Evolutionary conservation across 805 yeast species (phyloP).

Genomic region (Spathaspora arborariae): DNA sequence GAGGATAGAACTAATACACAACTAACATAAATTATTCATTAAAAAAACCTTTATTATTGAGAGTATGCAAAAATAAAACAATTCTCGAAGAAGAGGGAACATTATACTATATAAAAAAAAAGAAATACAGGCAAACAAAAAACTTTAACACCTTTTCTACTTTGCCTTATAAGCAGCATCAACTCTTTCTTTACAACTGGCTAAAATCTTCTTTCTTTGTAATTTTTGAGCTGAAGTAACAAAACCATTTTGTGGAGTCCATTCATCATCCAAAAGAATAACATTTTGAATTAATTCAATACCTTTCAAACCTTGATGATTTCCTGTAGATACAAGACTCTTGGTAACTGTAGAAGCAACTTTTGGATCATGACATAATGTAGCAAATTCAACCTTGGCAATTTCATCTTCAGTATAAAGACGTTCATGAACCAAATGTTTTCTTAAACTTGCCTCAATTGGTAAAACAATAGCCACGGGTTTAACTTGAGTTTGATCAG

Average conservation of each 20-base stretch:
- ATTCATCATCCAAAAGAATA: constrained; percentile 80
- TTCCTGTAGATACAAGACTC: constrained; percentile 69
- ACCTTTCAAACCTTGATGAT: constrained; percentile 73
- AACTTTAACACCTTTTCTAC: background rate
- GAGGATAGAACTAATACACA: background rate
- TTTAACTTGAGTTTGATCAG: constrained; percentile 82
- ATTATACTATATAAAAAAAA: background rate
- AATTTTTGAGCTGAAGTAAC: constrained; percentile 95
- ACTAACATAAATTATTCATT: background rate
- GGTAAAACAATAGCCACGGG: constrained; percentile 92
- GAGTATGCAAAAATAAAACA: background rate
- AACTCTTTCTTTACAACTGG: constrained; percentile 62
- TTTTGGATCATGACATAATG: constrained; percentile 54
- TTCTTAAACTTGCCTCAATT: constrained; percentile 60
- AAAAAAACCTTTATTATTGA: background rate
- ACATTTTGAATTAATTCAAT: constrained; percentile 81
- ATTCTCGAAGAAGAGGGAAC: background rate
- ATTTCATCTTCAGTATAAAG: constrained; percentile 45
- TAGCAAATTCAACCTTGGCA: constrained; percentile 42
- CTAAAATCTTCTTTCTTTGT: constrained; percentile 86
- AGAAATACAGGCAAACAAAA: background rate
- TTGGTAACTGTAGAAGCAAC: constrained; percentile 53
- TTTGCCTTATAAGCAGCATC: constrained; percentile 51
- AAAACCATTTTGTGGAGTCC: constrained; percentile 96
- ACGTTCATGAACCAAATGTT: constrained; percentile 48